Evolutionary conservation across 2,329 filamentous ascomycete species (phyloP).

Genomic region (Trichoderma sp.): DNA sequence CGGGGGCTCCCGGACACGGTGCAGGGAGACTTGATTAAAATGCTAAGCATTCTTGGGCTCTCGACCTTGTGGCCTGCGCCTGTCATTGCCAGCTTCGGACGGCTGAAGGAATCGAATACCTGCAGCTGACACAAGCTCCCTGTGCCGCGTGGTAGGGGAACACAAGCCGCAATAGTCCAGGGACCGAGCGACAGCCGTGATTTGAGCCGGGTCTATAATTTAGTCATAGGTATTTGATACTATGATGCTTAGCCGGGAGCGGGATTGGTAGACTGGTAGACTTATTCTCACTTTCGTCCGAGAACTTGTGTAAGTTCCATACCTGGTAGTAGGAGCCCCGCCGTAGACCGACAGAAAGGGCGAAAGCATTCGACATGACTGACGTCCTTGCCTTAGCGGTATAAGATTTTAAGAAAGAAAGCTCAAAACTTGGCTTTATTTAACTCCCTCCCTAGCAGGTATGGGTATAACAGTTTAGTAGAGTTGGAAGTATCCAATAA

Average conservation of each 20-base stretch:
- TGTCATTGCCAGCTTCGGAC: neutral
- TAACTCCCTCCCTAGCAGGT: neutral
- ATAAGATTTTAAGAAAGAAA: neutral
- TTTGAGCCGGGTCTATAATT: neutral
- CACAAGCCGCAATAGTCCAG: neutral
- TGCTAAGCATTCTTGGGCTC: neutral
- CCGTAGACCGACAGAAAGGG: neutral
- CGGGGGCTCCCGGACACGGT: neutral
- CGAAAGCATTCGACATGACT: neutral
- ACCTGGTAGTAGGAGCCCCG: neutral
- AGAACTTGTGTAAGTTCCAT: neutral
- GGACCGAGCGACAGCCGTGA: neutral
- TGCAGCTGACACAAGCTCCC: slow-evolving; percentile 8
- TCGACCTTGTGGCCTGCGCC: neutral
- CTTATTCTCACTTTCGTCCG: neutral
- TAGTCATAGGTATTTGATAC: neutral
- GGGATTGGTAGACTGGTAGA: neutral
- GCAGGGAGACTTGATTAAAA: neutral
- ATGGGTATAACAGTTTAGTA: neutral
- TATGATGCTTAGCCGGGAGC: neutral
- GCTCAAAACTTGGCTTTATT: neutral
- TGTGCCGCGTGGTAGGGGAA: neutral
- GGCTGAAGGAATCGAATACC: slow-evolving; percentile 6
- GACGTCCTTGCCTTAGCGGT: neutral
- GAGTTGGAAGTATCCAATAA: neutral